Conservation (phyloP, 129 eudicot species). For the Gnaphalium uliginosum region DNA sequence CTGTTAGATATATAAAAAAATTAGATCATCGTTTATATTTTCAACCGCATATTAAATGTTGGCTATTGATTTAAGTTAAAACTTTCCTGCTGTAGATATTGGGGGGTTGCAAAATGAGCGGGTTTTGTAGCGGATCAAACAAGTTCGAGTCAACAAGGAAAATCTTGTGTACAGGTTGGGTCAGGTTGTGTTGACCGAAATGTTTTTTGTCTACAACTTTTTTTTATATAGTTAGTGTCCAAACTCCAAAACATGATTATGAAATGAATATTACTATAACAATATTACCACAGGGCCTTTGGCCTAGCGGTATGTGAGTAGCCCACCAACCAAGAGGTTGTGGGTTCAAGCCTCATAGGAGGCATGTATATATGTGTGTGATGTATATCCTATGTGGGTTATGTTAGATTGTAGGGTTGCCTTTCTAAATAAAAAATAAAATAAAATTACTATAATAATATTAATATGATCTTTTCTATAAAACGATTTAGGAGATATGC, state of each 20-base stretch:
- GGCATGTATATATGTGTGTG: too few relatives aligned
- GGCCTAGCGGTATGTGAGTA: too few relatives aligned
- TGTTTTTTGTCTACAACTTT: not conserved
- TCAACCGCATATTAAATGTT: not conserved
- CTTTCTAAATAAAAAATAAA: too few relatives aligned
- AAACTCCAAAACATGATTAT: not conserved
- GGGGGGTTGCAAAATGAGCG: not conserved
- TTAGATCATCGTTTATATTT: not conserved
- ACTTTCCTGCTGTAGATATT: not conserved
- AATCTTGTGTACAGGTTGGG: not conserved
- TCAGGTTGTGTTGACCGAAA: not conserved
- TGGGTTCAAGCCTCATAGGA: too few relatives aligned
- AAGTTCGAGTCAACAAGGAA: not conserved
- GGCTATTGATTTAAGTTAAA: not conserved
- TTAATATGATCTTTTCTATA: not conserved
- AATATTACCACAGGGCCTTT: too few relatives aligned
- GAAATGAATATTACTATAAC: not conserved
- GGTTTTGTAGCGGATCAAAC: not conserved
- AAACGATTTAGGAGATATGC: slow-evolving; percentile 11
- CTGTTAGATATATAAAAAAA: slow-evolving; percentile 41
- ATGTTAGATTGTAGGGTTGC: too few relatives aligned
- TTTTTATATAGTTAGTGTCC: not conserved
- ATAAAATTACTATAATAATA: too few relatives aligned
- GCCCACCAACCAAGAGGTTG: too few relatives aligned
- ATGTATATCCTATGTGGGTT: too few relatives aligned